These are phyloP conservation scores for Tricholoma flavovirens DNA, from an alignment of 768 basidiomycete species.

Conservation along the genomic window DNA sequence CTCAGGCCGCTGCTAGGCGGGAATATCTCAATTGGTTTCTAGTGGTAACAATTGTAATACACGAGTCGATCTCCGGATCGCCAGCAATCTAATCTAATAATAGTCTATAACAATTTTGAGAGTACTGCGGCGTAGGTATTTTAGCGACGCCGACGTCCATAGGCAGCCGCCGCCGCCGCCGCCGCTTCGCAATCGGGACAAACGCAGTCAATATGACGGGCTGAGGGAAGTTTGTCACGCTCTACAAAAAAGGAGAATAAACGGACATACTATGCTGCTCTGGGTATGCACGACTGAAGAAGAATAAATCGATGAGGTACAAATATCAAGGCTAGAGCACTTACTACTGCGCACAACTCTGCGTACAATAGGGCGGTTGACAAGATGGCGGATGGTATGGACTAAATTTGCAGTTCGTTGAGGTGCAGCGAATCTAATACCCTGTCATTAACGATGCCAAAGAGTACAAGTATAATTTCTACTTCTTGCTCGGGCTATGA, in stretches of 20 bases:
- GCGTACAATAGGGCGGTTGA: conserved; percentile 35
- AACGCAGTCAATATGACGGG: conserved; percentile 34
- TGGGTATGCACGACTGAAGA: conserved; percentile 35
- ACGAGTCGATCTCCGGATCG: too few species aligned
- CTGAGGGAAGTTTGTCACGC: conserved; percentile 20
- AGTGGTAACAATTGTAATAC: too few species aligned
- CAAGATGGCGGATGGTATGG: conserved; percentile 43
- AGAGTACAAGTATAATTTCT: background rate
- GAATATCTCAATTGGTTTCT: too few species aligned
- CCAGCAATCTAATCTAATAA: background rate
- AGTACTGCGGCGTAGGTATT: background rate
- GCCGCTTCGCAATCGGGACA: conserved; percentile 36
- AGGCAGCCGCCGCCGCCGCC: background rate
- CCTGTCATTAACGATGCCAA: background rate
- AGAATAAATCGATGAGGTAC: conserved; percentile 4
- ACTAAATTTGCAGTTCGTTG: conserved; percentile 44
- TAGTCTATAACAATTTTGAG: background rate
- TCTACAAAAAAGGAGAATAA: background rate
- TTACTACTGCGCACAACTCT: conserved; percentile 40
- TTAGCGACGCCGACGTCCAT: conserved; percentile 1
- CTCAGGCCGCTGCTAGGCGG: too few species aligned
- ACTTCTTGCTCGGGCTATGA: conserved; percentile 16
- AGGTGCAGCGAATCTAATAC: conserved; percentile 41
- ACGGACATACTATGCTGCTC: conserved; percentile 39
- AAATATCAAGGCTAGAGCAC: conserved; percentile 9